Percentiles rank a stretch among this genome's conserved stretches.
Evolutionary conservation across 2,329 filamentous ascomycete genomes (phyloP).

Genomic region (Periconia sp.): DNA sequence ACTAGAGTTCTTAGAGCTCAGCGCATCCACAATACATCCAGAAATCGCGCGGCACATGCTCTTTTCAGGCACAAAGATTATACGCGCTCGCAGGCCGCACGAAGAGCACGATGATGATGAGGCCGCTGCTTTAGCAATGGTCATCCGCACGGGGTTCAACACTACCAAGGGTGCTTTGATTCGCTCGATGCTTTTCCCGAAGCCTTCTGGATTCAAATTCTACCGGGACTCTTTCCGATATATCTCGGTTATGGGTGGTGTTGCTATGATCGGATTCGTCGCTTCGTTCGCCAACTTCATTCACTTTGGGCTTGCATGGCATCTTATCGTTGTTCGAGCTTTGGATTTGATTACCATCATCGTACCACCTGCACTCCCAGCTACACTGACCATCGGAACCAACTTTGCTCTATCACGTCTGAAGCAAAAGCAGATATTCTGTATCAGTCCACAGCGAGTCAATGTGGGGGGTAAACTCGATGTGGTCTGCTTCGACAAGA

Average conservation of each 20-base stretch:
- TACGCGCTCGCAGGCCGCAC: conserved; percentile 84
- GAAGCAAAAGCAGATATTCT: conserved; percentile 90
- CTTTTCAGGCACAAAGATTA: conserved; percentile 93
- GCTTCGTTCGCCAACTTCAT: conserved; percentile 94
- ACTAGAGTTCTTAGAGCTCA: conserved; percentile 73
- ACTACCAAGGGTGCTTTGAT: conserved; percentile 96
- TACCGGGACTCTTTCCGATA: conserved; percentile 97
- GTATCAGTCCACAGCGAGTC: conserved; percentile 94
- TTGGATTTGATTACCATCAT: conserved; percentile 97
- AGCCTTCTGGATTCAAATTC: conserved; percentile 97
- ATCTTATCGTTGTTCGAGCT: conserved; percentile 87
- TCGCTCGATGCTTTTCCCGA: conserved; percentile 97
- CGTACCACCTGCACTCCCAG: conserved; percentile 90
- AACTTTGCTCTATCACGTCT: conserved; percentile 89
- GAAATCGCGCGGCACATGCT: conserved; percentile 86
- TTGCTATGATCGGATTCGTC: conserved; percentile 84
- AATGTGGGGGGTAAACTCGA: conserved; percentile 97
- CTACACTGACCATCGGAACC: conserved; percentile 92
- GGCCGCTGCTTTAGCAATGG: conserved; percentile 86
- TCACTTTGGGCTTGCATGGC: conserved; percentile 78
- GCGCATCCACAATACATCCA: conserved; percentile 78
- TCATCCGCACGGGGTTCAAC: conserved; percentile 92
- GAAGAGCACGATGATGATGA: conserved; percentile 84
- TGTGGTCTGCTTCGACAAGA: conserved; percentile 97
- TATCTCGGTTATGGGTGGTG: conserved; percentile 90